Evolutionary conservation across 345 rosid species (phyloP), one percentile per base, ranked within the genome.

Genomic region (Eucalyptus polybractea): DNA sequence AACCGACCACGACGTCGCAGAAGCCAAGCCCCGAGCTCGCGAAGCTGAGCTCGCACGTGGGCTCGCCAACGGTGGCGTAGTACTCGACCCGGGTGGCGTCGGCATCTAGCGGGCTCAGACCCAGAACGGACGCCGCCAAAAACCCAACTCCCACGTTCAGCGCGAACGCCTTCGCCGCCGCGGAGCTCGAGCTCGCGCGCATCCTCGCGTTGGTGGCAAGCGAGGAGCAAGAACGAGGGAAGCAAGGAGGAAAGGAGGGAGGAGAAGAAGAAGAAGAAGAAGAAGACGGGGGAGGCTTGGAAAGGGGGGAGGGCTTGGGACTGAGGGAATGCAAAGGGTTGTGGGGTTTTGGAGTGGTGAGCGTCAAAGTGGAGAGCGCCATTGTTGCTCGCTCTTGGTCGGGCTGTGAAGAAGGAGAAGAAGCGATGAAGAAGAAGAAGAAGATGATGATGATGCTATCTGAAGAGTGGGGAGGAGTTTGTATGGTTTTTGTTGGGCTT

Each of bases 41-140:
- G 80, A 91, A 96, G 89, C 90, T 95, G 91, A 94, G 90, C 88
- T 97, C 98, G 60, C 98, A 97, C 17, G 90, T 90, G 87, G 99
- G 99, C 87, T 97, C 99, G 62, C 94, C 97, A 1, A 93, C 95
- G 4, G 99, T 97, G 24, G 98, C 99, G 90, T 93, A 97, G 89
- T 97, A 97, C 94, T 96, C 93, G 42, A 97, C 92, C 89, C 98
- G 93, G 69, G 98, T 97, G 8, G 99, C 99, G 86, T 96, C 94
- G 29, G 99, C 99, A 53, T 96, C 94, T 50, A 94, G 50, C 3
- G 99, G 99, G 3, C 96, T 89, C 50, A 95, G 87, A 58, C 93
- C 91, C 62, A 97, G 92, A 87, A 95, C 89, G 25, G 97, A 93
- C 87, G 99, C 96, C 13, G 96, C 96, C 90, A 97, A 86, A 65